phyloP scores from a whole-genome alignment of 2,329 filamentous ascomycete genomes.

The Alternaria solani region DNA sequence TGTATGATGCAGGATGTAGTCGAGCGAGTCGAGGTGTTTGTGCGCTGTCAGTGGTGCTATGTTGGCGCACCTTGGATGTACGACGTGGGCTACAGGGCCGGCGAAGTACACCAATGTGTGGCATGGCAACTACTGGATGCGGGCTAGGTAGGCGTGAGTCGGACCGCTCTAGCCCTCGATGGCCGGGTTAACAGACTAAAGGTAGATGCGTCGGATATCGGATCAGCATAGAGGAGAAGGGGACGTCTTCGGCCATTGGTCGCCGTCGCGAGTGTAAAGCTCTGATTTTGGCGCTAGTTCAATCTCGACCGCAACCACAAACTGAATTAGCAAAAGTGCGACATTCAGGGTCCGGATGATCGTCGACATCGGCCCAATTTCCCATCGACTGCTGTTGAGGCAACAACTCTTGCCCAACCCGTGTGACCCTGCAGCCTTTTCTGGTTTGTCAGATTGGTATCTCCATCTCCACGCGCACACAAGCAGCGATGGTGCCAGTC shows the following conservation, averaged over 20 bases:
- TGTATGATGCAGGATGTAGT: not conserved
- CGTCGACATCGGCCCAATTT: not conserved
- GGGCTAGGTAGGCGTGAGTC: not conserved
- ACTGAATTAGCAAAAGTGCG: not conserved
- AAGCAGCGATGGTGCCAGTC: not conserved
- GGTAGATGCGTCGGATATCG: constrained; percentile 8
- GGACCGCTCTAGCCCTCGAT: constrained; percentile 9
- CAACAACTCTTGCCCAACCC: not conserved
- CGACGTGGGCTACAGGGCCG: not conserved
- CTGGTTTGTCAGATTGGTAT: not conserved
- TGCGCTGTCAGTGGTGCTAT: constrained; percentile 4
- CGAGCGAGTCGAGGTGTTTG: not conserved
- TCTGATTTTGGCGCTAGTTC: constrained; percentile 12
- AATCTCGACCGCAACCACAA: constrained; percentile 10
- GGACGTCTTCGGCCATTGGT: constrained; percentile 6
- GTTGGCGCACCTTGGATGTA: constrained; percentile 2
- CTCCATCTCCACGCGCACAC: not conserved
- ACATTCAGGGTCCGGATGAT: not conserved
- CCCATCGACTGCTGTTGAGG: not conserved
- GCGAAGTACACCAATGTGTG: not conserved
- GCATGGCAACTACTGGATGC: constrained; percentile 7
- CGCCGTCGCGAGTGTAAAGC: constrained; percentile 5
- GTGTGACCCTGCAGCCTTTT: not conserved
- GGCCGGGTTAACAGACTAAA: not conserved
- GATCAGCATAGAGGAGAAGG: constrained; percentile 4